phyloP scores from a whole-genome alignment of 2,329 filamentous ascomycete species.

The Fusarium sulawesiense region DNA sequence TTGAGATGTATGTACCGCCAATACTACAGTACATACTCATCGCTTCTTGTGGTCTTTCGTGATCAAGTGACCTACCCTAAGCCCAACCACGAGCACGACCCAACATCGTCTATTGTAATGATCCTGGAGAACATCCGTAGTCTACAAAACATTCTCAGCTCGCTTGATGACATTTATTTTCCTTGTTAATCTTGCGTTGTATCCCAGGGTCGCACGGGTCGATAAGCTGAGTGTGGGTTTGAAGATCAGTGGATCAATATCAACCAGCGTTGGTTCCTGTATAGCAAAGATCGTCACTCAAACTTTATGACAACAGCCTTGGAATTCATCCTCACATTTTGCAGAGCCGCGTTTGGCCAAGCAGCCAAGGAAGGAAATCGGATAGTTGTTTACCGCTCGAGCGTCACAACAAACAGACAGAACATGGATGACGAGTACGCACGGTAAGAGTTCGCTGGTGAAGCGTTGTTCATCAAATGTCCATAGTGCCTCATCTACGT shows the following conservation, averaged over 20 bases:
- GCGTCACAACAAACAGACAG: neutral
- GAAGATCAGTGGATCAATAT: conserved; percentile 10
- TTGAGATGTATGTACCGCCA: neutral
- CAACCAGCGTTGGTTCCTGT: neutral
- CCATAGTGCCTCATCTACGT: neutral
- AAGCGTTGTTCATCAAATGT: conserved; percentile 1
- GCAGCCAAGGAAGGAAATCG: neutral
- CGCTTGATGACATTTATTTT: neutral
- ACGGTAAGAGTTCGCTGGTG: neutral
- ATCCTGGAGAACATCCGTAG: neutral
- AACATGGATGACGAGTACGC: neutral
- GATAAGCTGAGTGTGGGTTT: conserved; percentile 1
- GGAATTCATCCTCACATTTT: neutral
- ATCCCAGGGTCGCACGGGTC: neutral
- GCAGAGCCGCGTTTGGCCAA: neutral
- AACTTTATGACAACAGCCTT: neutral
- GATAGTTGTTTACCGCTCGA: neutral
- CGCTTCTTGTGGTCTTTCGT: neutral
- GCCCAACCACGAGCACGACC: neutral
- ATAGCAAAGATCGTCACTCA: neutral
- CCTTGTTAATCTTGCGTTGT: neutral
- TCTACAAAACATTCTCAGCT: neutral
- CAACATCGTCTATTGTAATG: neutral
- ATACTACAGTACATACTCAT: neutral
- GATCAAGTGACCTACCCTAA: neutral